Base-by-base conservation (phyloP, 305 asterid species). In the Petunia hybrid region DNA sequence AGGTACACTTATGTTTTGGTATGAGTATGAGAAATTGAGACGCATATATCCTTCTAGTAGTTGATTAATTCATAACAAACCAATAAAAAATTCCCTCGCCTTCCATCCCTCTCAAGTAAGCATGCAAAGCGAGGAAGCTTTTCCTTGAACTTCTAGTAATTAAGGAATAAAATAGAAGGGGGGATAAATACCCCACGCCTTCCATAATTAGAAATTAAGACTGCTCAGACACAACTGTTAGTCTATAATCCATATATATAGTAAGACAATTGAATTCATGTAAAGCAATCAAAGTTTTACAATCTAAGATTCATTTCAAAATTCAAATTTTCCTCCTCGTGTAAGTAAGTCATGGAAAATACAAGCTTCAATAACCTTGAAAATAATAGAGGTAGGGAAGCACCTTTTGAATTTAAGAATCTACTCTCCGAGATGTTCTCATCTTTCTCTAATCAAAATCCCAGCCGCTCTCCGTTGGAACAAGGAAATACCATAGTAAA, bases 401-500 rank as follows among this genome's bases (percentile, higher is more conserved):
- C 61, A 51, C 4, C 78, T 10, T 12, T 73, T 73, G 78, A 73
- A 36, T 73, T 73, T 51, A 73, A 51, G 46, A 73, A 48, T 73
- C 12, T 48, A 51, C 78, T 73, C 1, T 51, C 78, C 36, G 78
- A 73, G 51, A 73, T 73, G 78, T 73, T 73, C 63, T 35, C 78
- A 73, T 73, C 78, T 73, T 73, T 36, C 31, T 36, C 78, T 73
- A 51, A 13, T 71, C 61, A 71, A 71, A 46, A 31, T 46, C 61
- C 61, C 0, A 69, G 1, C 14, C 22, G 22, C 9, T 43, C 76
- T 8, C 45, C 77, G 9, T 22, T 45, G 31, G 31, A 22, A 22
- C 31, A 22, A 22, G 31, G 31, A 22, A 22, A 22, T 22, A 22
- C 31, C 31, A 22, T 22, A 22, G 31, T 22, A 22, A 51, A 8